Percentiles rank a stretch among this genome's conserved stretches.
Conservation (phyloP, 2,329 filamentous ascomycete genomes). For the Xylaria sp. region DNA sequence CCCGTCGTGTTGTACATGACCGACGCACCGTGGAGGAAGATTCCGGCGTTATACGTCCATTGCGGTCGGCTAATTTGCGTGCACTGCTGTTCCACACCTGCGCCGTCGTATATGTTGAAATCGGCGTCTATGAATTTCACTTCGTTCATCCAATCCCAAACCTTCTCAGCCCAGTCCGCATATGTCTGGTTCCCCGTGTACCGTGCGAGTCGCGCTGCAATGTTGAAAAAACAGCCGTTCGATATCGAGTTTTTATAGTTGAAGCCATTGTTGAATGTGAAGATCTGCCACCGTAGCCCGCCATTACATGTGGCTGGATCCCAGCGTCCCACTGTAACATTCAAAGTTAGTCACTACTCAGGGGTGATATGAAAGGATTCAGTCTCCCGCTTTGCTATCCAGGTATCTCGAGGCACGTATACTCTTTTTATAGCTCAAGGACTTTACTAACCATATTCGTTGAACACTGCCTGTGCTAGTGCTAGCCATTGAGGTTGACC, state of each 20-base stretch:
- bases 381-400: background rate
- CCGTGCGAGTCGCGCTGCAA: conserved; percentile 76
- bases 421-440: background rate
- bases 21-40: conserved; percentile 71
- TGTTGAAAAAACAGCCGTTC: conserved; percentile 76
- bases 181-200: conserved; percentile 87
- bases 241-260: conserved; percentile 76
- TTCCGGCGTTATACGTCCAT: conserved; percentile 77
- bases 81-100: conserved; percentile 59
- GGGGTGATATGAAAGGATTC: background rate
- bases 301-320: conserved; percentile 74
- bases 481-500: conserved; percentile 80
- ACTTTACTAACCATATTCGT: conserved; percentile 65
- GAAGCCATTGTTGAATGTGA: conserved; percentile 77
- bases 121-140: conserved; percentile 67
- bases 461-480: conserved; percentile 82
- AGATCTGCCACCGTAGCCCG: conserved; percentile 88
- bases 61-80: conserved; percentile 66
- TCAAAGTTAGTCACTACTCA: conserved; percentile 3
- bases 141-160: conserved; percentile 72
- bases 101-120: conserved; percentile 69
- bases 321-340: conserved; percentile 68
- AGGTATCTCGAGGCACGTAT: background rate
- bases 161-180: conserved; percentile 75
- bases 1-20: conserved; percentile 72